Evolutionary conservation across 306 rosid species (phyloP), one percentile per base, ranked within the genome.

Genomic region (Pterocarpus macrocarpus): DNA sequence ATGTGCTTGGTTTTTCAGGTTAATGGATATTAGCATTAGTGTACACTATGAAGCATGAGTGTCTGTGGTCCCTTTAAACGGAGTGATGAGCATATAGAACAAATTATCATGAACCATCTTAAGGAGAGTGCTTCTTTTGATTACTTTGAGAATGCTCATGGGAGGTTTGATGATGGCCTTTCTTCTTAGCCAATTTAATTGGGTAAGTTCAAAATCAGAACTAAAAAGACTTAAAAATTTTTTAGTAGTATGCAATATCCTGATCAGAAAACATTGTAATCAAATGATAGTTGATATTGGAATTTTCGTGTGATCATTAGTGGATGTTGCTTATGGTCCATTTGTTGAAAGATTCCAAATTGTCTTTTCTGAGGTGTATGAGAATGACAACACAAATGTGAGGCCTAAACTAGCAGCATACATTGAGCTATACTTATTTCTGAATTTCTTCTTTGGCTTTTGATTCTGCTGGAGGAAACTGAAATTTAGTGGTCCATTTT

Each of bases 381-480:
- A 92, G 79, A 53, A 81, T 75, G 89, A 90, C 57, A 76, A 88
- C 62, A 73, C 87, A 3, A 68, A 75, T 53, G 89, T 92, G 64
- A 90, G 92, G 83, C 90, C 94, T 41, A 88, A 90, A 67, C 86
- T 92, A 45, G 86, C 87, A 2, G 63, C 85, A 67, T 92, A 88
- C 89, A 73, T 88, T 22, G 90, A 88, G 94, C 92, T 90, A 90
- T 32, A 8, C 28, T 22, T 22, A 22, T 22, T 0, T 22, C 1
- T 34, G 2, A 44, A 7, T 14, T 77, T 57, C 47, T 78, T 66
- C 28, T 78, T 5, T 22, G 45, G 57, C 43, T 49, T 50, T 9
- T 76, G 65, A 35, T 1, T 49, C 17, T 57, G 71, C 7, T 11
- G 1, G 4, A 12, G 62, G 63, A 59, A 17, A 32, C 35, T 14